Percentiles rank a stretch among this genome's conserved stretches.
These are phyloP conservation scores for Pleurotus sapidus DNA, from an alignment of 768 basidiomycete genomes.

Conservation along the genomic window DNA sequence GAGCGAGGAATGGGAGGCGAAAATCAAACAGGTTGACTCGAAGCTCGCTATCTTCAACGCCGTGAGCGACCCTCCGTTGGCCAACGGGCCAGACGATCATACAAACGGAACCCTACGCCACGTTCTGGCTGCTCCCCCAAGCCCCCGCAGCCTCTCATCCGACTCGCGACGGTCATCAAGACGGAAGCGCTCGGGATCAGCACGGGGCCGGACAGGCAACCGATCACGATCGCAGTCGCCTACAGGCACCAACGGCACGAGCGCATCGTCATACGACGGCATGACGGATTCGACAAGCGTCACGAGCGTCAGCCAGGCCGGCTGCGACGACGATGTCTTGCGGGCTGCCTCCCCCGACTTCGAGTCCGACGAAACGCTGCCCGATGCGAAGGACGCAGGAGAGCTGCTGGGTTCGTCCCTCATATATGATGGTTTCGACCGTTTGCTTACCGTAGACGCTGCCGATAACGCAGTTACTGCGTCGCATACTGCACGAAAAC, in stretches of 20 bases:
- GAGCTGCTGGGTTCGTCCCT: too few relatives aligned
- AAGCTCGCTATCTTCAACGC: conserved; percentile 15
- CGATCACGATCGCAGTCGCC: conserved; percentile 21
- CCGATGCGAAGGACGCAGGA: too few relatives aligned
- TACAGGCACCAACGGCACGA: conserved; percentile 13
- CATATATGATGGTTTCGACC: too few relatives aligned
- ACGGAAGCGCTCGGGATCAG: conserved; percentile 35
- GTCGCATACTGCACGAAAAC: too few relatives aligned
- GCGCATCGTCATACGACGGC: conserved; percentile 5
- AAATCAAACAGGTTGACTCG: conserved; percentile 37
- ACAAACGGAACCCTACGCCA: conserved; percentile 37
- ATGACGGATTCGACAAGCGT: conserved; percentile 5
- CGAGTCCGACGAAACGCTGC: not conserved
- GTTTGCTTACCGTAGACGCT: too few relatives aligned
- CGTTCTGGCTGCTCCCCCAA: conserved; percentile 73
- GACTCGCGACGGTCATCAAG: conserved; percentile 44
- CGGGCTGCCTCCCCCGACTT: not conserved
- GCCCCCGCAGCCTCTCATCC: conserved; percentile 67
- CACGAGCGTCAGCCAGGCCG: not conserved
- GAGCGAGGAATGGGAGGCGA: conserved; percentile 78
- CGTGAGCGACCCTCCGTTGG: conserved; percentile 8
- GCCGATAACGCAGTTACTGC: too few relatives aligned
- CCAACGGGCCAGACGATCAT: too few relatives aligned
- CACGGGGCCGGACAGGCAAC: conserved; percentile 20
- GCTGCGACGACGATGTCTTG: not conserved